Evolutionary conservation across 2,329 filamentous ascomycete genomes (phyloP).

Genomic region (Colletotrichum destructivum): DNA sequence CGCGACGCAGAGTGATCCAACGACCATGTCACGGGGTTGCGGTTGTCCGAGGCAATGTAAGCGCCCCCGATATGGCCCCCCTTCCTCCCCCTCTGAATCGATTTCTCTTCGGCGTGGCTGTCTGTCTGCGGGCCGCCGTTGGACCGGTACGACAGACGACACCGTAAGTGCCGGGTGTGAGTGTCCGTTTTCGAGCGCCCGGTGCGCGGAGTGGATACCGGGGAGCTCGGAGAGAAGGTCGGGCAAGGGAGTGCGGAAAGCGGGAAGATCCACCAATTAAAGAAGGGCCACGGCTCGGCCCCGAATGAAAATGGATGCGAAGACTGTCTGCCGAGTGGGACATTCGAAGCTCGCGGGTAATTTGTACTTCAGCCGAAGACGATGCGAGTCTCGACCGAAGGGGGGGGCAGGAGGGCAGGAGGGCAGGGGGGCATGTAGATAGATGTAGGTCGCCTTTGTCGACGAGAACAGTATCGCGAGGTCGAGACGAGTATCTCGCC

Average conservation of each 20-base stretch:
- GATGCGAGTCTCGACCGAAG: neutral
- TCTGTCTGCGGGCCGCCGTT: too few relatives aligned
- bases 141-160: neutral
- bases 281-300: neutral
- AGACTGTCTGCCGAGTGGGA: neutral
- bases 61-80: too few relatives aligned
- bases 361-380: neutral
- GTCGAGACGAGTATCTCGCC: neutral
- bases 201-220: constrained; percentile 9
- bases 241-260: neutral
- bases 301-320: constrained; percentile 16
- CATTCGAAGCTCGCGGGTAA: neutral
- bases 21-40: neutral
- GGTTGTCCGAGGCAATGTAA: too few relatives aligned
- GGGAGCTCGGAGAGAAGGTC: neutral
- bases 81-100: too few relatives aligned
- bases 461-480: neutral
- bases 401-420: neutral
- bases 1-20: neutral
- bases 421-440: neutral
- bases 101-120: neutral
- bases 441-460: neutral
- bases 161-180: neutral
- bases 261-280: constrained; percentile 24
- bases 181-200: constrained; percentile 14